A percentile compares a stretch with the other conserved stretches of the same genome.
phyloP scores from a whole-genome alignment of 129 eudicot species.

The Flaveria ramosissima region DNA sequence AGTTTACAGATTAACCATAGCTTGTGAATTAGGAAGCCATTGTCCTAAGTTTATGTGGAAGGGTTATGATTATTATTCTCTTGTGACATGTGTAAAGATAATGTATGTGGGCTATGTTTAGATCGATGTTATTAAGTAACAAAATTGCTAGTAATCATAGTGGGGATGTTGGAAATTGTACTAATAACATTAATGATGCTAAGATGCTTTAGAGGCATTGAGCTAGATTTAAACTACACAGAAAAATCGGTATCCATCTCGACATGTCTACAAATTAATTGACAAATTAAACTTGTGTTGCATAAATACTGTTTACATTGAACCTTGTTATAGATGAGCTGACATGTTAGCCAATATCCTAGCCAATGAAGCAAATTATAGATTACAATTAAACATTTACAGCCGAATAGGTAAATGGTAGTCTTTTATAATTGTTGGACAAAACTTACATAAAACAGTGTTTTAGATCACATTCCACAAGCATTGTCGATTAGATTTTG shows the following conservation, averaged over 20 bases:
- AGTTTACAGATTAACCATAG: neutral
- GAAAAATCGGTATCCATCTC: neutral
- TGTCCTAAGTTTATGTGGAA: neutral
- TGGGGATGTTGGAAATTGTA: neutral
- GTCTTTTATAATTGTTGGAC: neutral
- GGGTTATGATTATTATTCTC: neutral
- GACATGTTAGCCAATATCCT: no score
- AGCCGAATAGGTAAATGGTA: neutral
- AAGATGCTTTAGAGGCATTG: neutral
- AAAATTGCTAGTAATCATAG: conserved; percentile 15
- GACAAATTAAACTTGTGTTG: no score
- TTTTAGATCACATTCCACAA: neutral
- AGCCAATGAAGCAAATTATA: neutral
- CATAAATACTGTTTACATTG: no score
- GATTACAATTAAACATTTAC: neutral
- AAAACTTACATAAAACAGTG: neutral
- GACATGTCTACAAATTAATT: neutral
- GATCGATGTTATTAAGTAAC: conserved; percentile 10
- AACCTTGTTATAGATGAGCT: no score
- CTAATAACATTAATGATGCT: conserved; percentile 15
- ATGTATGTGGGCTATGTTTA: conserved; percentile 17
- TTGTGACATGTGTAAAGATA: conserved; percentile 15
- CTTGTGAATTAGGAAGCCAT: neutral
- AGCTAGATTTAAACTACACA: neutral
- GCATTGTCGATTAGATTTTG: conserved; percentile 2